Evolutionary conservation across 2,329 filamentous ascomycete genomes (phyloP), one percentile per base, ranked within the genome.

Genomic region (Paracorniculantispora psalliotae): DNA sequence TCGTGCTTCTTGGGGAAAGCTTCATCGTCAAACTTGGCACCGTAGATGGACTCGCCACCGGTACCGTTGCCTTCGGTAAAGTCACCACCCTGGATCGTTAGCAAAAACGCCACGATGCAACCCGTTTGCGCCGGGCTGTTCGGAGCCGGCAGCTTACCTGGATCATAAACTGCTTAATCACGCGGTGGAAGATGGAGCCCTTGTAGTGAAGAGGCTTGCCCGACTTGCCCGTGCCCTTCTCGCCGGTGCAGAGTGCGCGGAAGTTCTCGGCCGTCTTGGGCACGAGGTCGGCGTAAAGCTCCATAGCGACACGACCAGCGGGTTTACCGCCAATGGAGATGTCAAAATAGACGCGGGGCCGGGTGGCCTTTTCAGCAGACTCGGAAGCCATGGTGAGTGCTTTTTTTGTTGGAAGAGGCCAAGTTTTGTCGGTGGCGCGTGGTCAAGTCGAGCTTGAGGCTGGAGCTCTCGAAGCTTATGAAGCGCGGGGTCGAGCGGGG

Each of bases 161-260:
- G 70, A 97, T 94, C 93, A 99, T 97, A 77, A 99, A 99, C 69
- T 90, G 85, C 81, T 97, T 97, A 79, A 99, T 99, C 64, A 99
- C 90, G 54, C 93, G 90, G 80, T 99, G 93, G 81, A 99, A 97
- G 67, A 79, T 80, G 62, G 90, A 96, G 66, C 91, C 89, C 81
- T 97, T 97, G 85, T 91, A 99, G 80, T 91, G 89, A 56, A 99
- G 83, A 48, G 88, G 89, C 77, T 92, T 92, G 72, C 92, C 92
- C 30, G 84, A 76, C 72, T 90, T 90, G 65, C 91, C 90, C 25
- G 82, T 67, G 62, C 93, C 93, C 78, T 96, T 97, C 80, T 97
- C 93, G 66, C 93, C 93, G 0, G 93, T 96, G 80, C 92, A 97
- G 62, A 97, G 86, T 57, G 87, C 86, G 69, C 92, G 91, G 82